A percentile compares a stretch with the other conserved stretches of the same genome.
Evolutionary conservation across 352 stramenopile genomes (phyloP).

Genomic region (Phytopythium vexans): DNA sequence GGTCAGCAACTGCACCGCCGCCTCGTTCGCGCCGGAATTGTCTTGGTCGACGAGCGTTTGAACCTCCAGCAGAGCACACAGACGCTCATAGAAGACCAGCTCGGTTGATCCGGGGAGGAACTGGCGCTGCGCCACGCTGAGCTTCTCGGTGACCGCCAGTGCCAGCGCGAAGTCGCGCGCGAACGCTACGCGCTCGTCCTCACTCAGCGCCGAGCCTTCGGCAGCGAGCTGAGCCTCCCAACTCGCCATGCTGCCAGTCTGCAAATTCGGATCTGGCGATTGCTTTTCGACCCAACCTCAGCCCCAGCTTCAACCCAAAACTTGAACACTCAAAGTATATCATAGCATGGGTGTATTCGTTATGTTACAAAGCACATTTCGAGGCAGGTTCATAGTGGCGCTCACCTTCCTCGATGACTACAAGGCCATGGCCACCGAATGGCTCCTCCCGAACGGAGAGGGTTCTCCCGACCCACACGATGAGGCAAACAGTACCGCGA

Average conservation of each 20-base stretch:
- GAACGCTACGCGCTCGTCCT: slow-evolving; percentile 22
- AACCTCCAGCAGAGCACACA: slow-evolving; percentile 31
- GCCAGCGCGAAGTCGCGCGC: slow-evolving; percentile 28
- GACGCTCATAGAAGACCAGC: slow-evolving; percentile 22
- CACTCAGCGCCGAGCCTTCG: slow-evolving; percentile 15
- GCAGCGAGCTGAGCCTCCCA: slow-evolving; percentile 14
- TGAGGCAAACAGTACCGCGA: slow-evolving; percentile 9
- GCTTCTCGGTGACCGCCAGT: slow-evolving; percentile 17
- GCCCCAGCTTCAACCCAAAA: no score
- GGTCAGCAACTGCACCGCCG: slow-evolving; percentile 17
- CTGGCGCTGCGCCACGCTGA: slow-evolving; percentile 13
- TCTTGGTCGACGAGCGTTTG: slow-evolving; percentile 28
- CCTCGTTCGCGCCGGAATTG: background rate
- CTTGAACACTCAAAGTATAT: no score
- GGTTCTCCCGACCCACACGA: no score
- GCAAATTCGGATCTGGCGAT: slow-evolving; percentile 5
- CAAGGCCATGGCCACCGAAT: background rate
- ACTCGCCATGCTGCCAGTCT: slow-evolving; percentile 10
- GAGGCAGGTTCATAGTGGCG: background rate
- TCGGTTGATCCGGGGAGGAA: slow-evolving; percentile 19
- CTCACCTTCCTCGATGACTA: slow-evolving; percentile 5
- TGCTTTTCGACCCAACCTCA: no score
- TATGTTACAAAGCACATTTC: no score
- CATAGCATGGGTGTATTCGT: no score
- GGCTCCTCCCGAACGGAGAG: background rate